phyloP scores from a whole-genome alignment of 2,329 filamentous ascomycete species.

The Aspergillus ruber region DNA sequence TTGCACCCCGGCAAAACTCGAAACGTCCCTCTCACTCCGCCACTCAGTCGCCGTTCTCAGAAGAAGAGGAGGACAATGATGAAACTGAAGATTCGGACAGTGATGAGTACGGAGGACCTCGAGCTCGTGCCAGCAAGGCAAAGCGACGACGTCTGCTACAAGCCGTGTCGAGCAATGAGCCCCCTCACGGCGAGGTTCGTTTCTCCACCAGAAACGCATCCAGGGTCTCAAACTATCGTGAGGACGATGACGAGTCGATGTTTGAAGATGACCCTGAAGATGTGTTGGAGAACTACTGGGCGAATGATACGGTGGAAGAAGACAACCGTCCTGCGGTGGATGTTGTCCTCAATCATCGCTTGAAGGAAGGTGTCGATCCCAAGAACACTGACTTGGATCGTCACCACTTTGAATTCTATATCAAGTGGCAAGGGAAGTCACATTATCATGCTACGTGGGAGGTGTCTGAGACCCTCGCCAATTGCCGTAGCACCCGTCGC shows the following conservation, averaged over 20 bases:
- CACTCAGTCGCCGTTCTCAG: slow-evolving; percentile 51
- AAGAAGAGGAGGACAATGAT: neutral
- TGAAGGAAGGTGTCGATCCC: slow-evolving; percentile 59
- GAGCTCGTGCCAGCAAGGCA: slow-evolving; percentile 66
- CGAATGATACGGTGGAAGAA: slow-evolving; percentile 59
- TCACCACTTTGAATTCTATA: slow-evolving; percentile 80
- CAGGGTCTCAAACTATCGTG: slow-evolving; percentile 64
- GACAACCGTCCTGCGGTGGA: slow-evolving; percentile 84
- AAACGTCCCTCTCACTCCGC: slow-evolving; percentile 42
- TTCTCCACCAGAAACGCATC: slow-evolving; percentile 85
- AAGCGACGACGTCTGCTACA: slow-evolving; percentile 66
- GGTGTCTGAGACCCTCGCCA: slow-evolving; percentile 63
- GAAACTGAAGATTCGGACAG: slow-evolving; percentile 49
- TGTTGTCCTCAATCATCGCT: slow-evolving; percentile 77
- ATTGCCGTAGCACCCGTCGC: slow-evolving; percentile 77
- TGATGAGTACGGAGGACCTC: slow-evolving; percentile 70
- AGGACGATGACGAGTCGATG: slow-evolving; percentile 56
- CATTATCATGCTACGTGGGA: slow-evolving; percentile 97
- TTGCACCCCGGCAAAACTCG: slow-evolving; percentile 46
- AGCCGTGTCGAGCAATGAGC: slow-evolving; percentile 55
- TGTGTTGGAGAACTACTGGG: slow-evolving; percentile 64
- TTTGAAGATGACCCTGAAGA: slow-evolving; percentile 54
- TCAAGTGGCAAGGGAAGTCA: slow-evolving; percentile 96
- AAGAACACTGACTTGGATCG: slow-evolving; percentile 25
- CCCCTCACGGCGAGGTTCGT: slow-evolving; percentile 71